These are phyloP conservation scores for Fusarium sacchari DNA, from an alignment of 2,329 filamentous ascomycete genomes.

Conservation along the genomic window DNA sequence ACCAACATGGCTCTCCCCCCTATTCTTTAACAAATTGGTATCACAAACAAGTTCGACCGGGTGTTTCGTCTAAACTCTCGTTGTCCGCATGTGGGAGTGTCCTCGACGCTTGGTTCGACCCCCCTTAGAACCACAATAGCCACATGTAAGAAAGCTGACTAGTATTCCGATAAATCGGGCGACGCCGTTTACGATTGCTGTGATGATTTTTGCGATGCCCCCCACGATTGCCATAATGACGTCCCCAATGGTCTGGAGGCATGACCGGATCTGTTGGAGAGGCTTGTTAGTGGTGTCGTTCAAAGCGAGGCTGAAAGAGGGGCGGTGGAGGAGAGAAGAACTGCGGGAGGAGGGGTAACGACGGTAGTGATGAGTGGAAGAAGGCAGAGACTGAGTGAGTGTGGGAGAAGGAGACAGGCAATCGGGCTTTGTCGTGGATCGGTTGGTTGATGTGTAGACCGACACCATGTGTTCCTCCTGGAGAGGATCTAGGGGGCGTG, in stretches of 20 bases:
- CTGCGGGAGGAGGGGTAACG: background rate
- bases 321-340: background rate
- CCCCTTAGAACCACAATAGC: conserved; percentile 48
- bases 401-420: too few species aligned
- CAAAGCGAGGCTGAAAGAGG: background rate
- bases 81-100: conserved; percentile 26
- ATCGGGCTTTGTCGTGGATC: background rate
- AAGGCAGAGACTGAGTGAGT: background rate
- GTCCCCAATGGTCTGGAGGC: conserved; percentile 72
- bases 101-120: conserved; percentile 25
- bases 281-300: conserved; percentile 22
- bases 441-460: background rate
- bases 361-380: background rate
- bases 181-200: conserved; percentile 74
- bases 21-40: conserved; percentile 12
- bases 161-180: too few species aligned
- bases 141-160: too few species aligned
- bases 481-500: background rate
- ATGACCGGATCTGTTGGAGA: conserved; percentile 60
- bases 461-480: background rate
- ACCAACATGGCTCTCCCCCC: background rate
- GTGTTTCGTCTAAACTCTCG: conserved; percentile 20
- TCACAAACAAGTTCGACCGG: background rate
- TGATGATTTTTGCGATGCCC: conserved; percentile 71
- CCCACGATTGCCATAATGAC: conserved; percentile 75